A percentile compares a stretch with the other conserved stretches of the same genome.
Conservation (phyloP, 2,329 filamentous ascomycete genomes). For the Sporothrix sp. region DNA sequence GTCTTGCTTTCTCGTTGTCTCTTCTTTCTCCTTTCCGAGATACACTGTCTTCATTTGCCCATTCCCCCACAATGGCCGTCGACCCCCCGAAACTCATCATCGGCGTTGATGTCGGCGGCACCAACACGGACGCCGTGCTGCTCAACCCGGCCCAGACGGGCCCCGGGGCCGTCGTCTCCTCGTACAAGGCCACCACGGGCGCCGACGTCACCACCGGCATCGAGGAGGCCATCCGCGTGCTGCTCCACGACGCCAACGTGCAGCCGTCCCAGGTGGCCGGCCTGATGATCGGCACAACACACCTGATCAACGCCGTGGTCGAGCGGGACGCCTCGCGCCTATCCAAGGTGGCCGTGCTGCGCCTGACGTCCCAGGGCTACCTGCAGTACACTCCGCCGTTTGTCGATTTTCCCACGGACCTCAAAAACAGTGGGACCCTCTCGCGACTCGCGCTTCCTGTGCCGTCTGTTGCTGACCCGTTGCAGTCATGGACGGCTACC, state of each 20-base stretch:
- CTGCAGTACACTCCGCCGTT: constrained; percentile 34
- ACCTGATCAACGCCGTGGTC: constrained; percentile 21
- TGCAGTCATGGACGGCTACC: constrained; percentile 36
- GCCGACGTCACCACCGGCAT: constrained; percentile 18
- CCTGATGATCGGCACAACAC: constrained; percentile 20
- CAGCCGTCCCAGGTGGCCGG: constrained; percentile 14
- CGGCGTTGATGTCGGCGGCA: constrained; percentile 35
- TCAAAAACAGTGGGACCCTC: constrained; percentile 22
- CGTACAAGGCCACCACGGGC: constrained; percentile 18
- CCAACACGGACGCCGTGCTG: constrained; percentile 22
- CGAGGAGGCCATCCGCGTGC: constrained; percentile 16
- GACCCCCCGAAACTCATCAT: constrained; percentile 21
- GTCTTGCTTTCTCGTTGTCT: not conserved
- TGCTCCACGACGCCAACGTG: constrained; percentile 10
- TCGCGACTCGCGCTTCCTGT: constrained; percentile 4
- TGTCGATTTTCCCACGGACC: constrained; percentile 31
- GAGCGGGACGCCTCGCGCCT: constrained; percentile 20
- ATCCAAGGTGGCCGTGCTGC: constrained; percentile 25
- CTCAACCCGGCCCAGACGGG: constrained; percentile 20
- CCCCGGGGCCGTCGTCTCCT: constrained; percentile 21
- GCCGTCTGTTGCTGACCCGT: constrained; percentile 10
- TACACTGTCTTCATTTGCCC: not conserved
- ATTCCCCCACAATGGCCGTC: not conserved
- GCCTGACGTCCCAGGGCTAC: constrained; percentile 25
- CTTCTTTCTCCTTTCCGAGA: too few species aligned